phyloP scores from a whole-genome alignment of 176 grass and related monocot genomes.

The Aegilops umbellulata region DNA sequence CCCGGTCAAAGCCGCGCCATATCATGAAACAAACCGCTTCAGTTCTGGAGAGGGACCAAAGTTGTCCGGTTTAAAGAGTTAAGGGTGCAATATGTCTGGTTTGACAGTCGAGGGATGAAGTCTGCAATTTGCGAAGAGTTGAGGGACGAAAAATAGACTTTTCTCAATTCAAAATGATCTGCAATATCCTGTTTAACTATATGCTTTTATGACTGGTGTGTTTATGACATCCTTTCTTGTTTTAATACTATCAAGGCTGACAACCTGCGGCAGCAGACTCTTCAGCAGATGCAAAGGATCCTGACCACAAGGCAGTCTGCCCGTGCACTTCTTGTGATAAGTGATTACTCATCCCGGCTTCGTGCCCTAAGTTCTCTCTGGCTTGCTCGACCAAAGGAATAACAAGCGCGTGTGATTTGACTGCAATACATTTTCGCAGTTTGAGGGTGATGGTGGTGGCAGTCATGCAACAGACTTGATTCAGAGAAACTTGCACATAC shows the following conservation, averaged over 20 bases:
- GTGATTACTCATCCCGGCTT: slow-evolving; percentile 89
- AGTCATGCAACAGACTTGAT: slow-evolving; percentile 36
- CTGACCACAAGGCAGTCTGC: slow-evolving; percentile 84
- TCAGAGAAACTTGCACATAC: slow-evolving; percentile 53
- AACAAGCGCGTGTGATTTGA: slow-evolving; percentile 23
- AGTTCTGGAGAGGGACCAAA: too few species aligned
- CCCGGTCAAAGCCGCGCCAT: too few species aligned
- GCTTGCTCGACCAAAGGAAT: slow-evolving; percentile 92
- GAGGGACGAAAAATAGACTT: too few species aligned
- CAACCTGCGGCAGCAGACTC: slow-evolving; percentile 87
- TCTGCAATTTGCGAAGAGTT: too few species aligned
- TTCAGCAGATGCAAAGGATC: slow-evolving; percentile 89
- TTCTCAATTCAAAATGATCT: not conserved
- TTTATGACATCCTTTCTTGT: slow-evolving; percentile 28
- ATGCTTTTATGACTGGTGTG: not conserved
- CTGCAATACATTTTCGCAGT: slow-evolving; percentile 13
- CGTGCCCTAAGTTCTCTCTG: slow-evolving; percentile 95
- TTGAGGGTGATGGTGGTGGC: slow-evolving; percentile 24
- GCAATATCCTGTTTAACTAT: slow-evolving; percentile 12
- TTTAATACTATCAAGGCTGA: slow-evolving; percentile 65
- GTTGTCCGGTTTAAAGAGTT: too few species aligned
- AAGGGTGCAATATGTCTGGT: too few species aligned
- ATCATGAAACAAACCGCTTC: too few species aligned
- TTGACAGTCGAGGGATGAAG: too few species aligned
- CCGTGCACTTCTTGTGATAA: slow-evolving; percentile 76